Percentiles rank a stretch among this genome's conserved stretches.
Evolutionary conservation across 371 early-diverging fungal genomes (phyloP).

Genomic region (Mortierella sp.): DNA sequence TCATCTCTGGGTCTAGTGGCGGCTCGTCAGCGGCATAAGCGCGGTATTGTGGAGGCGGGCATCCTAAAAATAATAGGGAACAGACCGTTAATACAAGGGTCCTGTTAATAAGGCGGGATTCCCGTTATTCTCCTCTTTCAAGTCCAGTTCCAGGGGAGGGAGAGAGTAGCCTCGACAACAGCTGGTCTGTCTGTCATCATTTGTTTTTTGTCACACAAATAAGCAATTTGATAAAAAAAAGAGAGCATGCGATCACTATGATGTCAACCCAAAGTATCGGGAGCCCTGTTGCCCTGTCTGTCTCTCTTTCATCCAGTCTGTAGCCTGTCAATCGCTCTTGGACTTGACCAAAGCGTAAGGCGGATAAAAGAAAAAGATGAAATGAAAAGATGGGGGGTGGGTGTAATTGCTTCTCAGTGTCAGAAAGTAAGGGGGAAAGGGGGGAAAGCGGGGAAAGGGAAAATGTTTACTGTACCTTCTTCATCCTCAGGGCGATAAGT

Average conservation of each 20-base stretch:
- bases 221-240: not conserved
- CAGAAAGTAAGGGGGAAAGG: not conserved
- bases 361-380: not conserved
- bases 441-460: not conserved
- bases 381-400: not conserved
- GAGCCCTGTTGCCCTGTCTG: not conserved
- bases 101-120: not conserved
- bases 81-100: not conserved
- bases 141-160: not conserved
- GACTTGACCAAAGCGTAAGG: not conserved
- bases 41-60: conserved; percentile 28
- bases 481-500: conserved; percentile 25
- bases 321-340: not conserved
- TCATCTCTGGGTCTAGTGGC: conserved; percentile 21
- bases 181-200: not conserved
- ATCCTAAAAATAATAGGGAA: not conserved
- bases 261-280: conserved; percentile 3
- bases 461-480: conserved; percentile 21
- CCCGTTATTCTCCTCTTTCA: not conserved
- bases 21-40: conserved; percentile 21
- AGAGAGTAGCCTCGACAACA: not conserved
- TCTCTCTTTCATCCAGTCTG: not conserved
- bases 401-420: not conserved
- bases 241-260: not conserved
- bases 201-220: not conserved